Evolutionary conservation across 345 rosid species (phyloP), one percentile per base, ranked within the genome.

Genomic region (Eutrema heterophyllum): DNA sequence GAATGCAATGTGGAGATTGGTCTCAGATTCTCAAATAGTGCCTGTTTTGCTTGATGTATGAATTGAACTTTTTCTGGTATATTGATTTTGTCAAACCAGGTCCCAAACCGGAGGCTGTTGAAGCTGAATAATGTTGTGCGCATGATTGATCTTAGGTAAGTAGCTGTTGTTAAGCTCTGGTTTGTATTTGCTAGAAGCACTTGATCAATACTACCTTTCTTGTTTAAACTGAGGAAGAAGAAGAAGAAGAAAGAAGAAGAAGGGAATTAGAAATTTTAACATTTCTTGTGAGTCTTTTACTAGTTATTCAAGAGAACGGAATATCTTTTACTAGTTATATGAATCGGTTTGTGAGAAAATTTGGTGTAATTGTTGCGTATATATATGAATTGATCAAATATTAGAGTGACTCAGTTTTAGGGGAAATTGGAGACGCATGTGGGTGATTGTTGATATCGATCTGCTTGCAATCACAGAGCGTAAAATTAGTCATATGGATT

Each of bases 41-140:
- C 2, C 30, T 39, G 1, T 12, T 61, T 26, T 61, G 9, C 11
- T 26, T 26, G 49, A 54, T 61, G 11, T 40, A 14, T 43, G 50
- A 30, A 43, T 13, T 44, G 27, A 3, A 39, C 4, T 3, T 12
- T 40, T 11, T 40, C 1, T 11, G 3, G 4, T 2, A 10, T 39
- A 39, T 39, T 12, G 45, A 13, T 41, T 41, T 41, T 41, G 2
- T 41, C 10, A 21, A 50, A 61, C 14, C 56, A 75, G 74, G 79
- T 51, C 79, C 79, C 2, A 75, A 68, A 56, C 70, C 74, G 24
- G 74, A 41, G 61, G 63, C 64, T 50, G 68, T 40, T 59, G 78
- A 74, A 67, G 49, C 73, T 50, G 78, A 74, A 36, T 74, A 18
- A 48, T 56, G 30, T 14, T 56, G 48, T 35, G 11, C 0, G n/a